A percentile compares a stretch with the other conserved stretches of the same genome.
These are phyloP conservation scores for Epichloe gansuensis DNA, from an alignment of 2,329 filamentous ascomycete species.

Conservation along the genomic window DNA sequence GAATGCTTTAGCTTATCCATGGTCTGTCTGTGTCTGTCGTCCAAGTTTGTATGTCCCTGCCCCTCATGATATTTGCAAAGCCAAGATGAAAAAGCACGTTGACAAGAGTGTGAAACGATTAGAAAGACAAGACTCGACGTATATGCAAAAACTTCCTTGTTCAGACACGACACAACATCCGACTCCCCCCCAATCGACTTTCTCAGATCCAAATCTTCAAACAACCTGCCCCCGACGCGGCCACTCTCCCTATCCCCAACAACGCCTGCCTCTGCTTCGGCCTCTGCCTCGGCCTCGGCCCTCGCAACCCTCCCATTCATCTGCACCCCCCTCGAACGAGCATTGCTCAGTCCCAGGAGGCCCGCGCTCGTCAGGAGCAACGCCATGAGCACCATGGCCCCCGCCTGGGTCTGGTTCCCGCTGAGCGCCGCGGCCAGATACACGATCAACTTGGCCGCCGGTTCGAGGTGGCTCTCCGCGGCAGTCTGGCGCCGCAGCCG, in stretches of 20 bases:
- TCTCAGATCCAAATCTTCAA: neutral
- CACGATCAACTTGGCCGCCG: constrained; percentile 41
- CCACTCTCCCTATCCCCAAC: constrained; percentile 2
- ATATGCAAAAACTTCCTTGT: neutral
- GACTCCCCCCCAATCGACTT: neutral
- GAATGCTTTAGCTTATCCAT: too few species aligned
- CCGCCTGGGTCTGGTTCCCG: constrained; percentile 40
- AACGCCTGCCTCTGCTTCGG: neutral
- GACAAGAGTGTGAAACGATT: neutral
- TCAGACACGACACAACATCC: neutral
- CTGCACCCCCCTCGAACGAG: constrained; percentile 30
- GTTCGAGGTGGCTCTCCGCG: constrained; percentile 38
- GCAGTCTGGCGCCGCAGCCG: constrained; percentile 42
- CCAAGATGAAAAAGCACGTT: too few species aligned
- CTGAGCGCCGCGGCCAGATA: constrained; percentile 43
- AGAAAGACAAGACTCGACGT: neutral
- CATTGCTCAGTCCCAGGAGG: constrained; percentile 41
- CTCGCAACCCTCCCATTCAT: constrained; percentile 36
- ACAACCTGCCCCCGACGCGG: neutral
- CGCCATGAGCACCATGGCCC: constrained; percentile 36
- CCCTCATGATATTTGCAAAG: neutral
- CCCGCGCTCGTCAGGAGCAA: constrained; percentile 40
- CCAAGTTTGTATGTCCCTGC: neutral
- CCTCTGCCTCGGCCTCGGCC: neutral
- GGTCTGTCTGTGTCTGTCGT: too few species aligned